Evolutionary conservation across 106 monocot genomes (phyloP).

Genomic region (Dendrobium nobile): DNA sequence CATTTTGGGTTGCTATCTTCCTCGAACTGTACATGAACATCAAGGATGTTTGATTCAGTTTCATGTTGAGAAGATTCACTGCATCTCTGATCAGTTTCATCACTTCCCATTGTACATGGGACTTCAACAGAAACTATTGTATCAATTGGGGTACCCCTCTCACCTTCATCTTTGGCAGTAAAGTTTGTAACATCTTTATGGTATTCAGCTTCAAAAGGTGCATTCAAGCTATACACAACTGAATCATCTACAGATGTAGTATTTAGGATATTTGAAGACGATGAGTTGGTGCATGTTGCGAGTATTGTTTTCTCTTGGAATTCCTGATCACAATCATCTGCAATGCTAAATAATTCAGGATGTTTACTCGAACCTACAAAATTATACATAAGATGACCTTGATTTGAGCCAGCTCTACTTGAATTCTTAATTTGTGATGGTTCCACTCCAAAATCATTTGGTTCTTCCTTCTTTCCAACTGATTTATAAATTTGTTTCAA

Average conservation of each 20-base stretch:
- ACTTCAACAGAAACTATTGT: neutral
- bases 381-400: neutral
- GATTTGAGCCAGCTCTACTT: neutral
- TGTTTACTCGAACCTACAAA: neutral
- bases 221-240: neutral
- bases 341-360: neutral
- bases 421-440: neutral
- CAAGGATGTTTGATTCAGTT: slow-evolving; percentile 28
- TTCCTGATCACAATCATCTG: neutral
- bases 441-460: neutral
- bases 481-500: slow-evolving; percentile 20
- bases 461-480: slow-evolving; percentile 18
- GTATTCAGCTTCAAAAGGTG: neutral
- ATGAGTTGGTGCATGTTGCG: neutral
- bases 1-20: slow-evolving; percentile 11
- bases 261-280: neutral
- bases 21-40: slow-evolving; percentile 48
- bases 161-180: neutral
- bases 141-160: neutral
- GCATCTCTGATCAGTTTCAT: slow-evolving; percentile 2
- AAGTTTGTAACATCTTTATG: neutral
- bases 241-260: neutral
- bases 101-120: neutral
- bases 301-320: slow-evolving; percentile 7
- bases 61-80: slow-evolving; percentile 19